Conservation (phyloP, 1,284 basidiomycete genomes). For the Erythrobasidium hasegawianum region DNA sequence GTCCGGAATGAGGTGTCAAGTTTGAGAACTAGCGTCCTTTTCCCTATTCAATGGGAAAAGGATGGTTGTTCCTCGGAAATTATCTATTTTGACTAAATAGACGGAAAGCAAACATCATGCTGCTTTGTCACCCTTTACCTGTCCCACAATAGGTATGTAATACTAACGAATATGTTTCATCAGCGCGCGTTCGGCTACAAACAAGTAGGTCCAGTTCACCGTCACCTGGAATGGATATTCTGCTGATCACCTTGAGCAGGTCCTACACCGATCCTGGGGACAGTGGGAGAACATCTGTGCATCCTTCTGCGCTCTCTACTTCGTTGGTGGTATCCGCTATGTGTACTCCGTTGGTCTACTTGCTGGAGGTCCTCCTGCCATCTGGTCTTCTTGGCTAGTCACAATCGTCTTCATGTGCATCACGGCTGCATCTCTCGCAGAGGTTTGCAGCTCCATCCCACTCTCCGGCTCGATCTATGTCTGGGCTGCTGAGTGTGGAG, state of each 20-base stretch:
- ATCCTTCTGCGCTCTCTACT: conserved; percentile 76
- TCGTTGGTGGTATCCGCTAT: conserved; percentile 67
- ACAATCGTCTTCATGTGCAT: conserved; percentile 78
- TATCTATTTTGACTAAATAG: not conserved
- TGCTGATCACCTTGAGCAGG: conserved; percentile 51
- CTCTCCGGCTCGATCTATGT: conserved; percentile 81
- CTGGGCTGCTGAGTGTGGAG: conserved; percentile 83
- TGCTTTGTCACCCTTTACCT: conserved; percentile 16
- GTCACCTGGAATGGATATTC: conserved; percentile 12
- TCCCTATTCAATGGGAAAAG: no score
- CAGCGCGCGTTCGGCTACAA: conserved; percentile 74
- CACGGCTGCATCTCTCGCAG: conserved; percentile 75
- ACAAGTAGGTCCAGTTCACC: conserved; percentile 56
- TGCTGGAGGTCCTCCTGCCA: conserved; percentile 76
- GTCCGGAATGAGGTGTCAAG: no score
- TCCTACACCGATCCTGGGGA: conserved; percentile 76
- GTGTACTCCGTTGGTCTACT: conserved; percentile 72
- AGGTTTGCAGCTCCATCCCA: conserved; percentile 50
- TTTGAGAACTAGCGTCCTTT: no score
- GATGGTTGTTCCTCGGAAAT: no score
- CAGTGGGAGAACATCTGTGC: conserved; percentile 75
- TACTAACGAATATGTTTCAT: conserved; percentile 17
- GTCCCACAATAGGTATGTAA: not conserved
- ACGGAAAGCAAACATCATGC: conserved; percentile 9
- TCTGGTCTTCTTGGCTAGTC: conserved; percentile 75